A percentile compares a stretch with the other conserved stretches of the same genome.
Conservation (phyloP, 768 basidiomycete species). For the Lentinus brumalis region DNA sequence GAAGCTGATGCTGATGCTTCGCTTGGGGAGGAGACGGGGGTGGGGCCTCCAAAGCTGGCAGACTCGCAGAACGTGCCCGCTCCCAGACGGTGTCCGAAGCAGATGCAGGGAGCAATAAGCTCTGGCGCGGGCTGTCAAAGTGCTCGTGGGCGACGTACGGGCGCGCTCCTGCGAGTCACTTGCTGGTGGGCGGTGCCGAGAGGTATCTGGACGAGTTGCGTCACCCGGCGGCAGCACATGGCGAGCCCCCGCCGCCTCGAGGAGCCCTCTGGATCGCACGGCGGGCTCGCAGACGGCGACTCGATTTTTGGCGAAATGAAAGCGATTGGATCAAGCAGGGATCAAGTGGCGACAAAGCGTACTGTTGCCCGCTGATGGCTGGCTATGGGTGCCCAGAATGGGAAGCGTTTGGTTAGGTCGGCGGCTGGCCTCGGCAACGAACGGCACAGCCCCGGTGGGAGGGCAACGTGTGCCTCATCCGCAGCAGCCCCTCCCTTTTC, state of each 20-base stretch:
- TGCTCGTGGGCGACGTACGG: neutral
- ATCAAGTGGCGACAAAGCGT: neutral
- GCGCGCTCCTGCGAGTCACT: conserved; percentile 11
- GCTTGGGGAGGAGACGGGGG: conserved; percentile 10
- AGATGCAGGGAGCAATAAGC: conserved; percentile 12
- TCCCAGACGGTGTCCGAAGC: conserved; percentile 13
- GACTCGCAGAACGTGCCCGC: neutral
- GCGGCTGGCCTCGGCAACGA: conserved; percentile 17
- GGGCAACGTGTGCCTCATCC: conserved; percentile 23
- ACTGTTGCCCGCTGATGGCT: neutral
- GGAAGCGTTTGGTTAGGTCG: conserved; percentile 11
- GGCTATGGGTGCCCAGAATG: conserved; percentile 8
- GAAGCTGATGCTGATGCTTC: conserved; percentile 21
- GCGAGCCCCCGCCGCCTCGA: neutral
- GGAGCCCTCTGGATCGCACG: too few species aligned
- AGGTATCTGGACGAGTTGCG: neutral
- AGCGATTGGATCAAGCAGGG: neutral
- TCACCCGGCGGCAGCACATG: neutral
- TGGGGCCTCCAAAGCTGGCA: conserved; percentile 4
- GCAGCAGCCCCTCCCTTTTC: conserved; percentile 22
- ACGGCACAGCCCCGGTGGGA: conserved; percentile 21
- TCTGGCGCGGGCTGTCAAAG: conserved; percentile 19
- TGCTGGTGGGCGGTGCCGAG: conserved; percentile 14
- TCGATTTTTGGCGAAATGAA: neutral
- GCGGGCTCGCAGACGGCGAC: neutral